Evolutionary conservation across 257 asterid species (phyloP), one percentile per base, ranked within the genome.

Genomic region (Parsonsia alboflavescens): DNA sequence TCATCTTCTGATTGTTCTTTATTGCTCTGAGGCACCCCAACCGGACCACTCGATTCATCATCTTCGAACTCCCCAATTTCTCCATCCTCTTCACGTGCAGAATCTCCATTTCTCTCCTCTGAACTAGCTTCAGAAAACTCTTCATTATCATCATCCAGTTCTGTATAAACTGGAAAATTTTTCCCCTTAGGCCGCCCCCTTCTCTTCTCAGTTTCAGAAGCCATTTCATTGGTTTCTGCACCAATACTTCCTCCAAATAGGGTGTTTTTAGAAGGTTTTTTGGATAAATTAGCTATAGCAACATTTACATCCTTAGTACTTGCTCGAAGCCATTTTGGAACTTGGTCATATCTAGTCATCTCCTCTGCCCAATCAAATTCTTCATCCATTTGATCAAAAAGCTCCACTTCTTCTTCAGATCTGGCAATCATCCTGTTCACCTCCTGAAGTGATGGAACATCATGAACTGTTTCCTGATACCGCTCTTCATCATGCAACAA

Each of bases 401-500:
- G 89, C 80, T 91, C 97, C 21, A 95, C 95, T 82, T 95, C 99
- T 72, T 82, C 97, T 82, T 95, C 89, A 74, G 97, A 87, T 85
- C 99, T 93, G 71, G 98, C 96, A 86, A 95, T 95, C 99, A 95
- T 93, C 78, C 99, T 90, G 81, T 95, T 95, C 75, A 95, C 99
- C 79, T 95, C 96, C 70, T 86, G 98, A 78, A 95, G 97, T 64
- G 98, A 90, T 65, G 99, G 99, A 73, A 95, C 96, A 52, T 95
- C 97, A 57, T 95, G 99, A 70, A 95, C 82, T 19, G 96, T 95
- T 82, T 95, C 98, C 78, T 95, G 99, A 84, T 89, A 93, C 79
- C 99, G 84, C 86, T 95, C 99, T 63, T 95, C 99, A 59, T 95
- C 99, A 77, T 93, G 99, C 89, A 95, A 85, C 74, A 95, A 76